Base-by-base conservation (phyloP, 352 stramenopile genomes). In the Phytophthora sojae region DNA sequence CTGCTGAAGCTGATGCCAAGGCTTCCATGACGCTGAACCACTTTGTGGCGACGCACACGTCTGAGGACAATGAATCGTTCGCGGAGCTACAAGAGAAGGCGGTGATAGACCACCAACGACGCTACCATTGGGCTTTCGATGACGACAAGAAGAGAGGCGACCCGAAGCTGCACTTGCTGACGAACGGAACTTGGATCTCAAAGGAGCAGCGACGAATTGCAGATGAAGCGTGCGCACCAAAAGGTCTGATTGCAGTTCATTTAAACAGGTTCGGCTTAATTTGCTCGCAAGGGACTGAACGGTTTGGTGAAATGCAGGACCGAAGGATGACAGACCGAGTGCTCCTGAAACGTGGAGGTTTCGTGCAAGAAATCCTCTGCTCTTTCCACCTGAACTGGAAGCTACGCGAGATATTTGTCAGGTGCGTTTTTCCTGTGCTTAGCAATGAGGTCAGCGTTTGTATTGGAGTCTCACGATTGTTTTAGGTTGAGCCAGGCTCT, bases 11-110 rank as follows among this genome's bases (percentile, higher is more conserved):
- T 29, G 57, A 72, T n/a, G 15, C 17, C 50, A 77, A 49, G n/a
- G 5, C 21, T 17, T 49, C 25, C 8, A 89, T 91, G 82, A 90
- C 86, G 47, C 75, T 96, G 45, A 86, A 92, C 52, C 72, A 64
- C 19, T 96, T 95, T 73, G 82, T 95, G 71, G 83, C 85, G 35
- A 93, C 83, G 0, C 84, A 96, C 68, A 96, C 89, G 39, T 95
- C 89, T 0, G 89, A 96, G 58, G 89, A 96, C 74, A 96, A 96
- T 54, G 82, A 86, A 12, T 75, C 88, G 21, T 96, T 95, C 60
- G 79, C 82, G 15, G 86, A 86, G 54, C 69, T 96, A 15, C 89
- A 95, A 66, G 79, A 90, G 42, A 88, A 96, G 54, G 62, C 83
- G 3, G 69, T 93, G 12, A 78, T 86, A 61, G 83, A 86, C 25